Evolutionary conservation across 1,284 basidiomycete species (phyloP).

Genomic region (Tremellales sp.): DNA sequence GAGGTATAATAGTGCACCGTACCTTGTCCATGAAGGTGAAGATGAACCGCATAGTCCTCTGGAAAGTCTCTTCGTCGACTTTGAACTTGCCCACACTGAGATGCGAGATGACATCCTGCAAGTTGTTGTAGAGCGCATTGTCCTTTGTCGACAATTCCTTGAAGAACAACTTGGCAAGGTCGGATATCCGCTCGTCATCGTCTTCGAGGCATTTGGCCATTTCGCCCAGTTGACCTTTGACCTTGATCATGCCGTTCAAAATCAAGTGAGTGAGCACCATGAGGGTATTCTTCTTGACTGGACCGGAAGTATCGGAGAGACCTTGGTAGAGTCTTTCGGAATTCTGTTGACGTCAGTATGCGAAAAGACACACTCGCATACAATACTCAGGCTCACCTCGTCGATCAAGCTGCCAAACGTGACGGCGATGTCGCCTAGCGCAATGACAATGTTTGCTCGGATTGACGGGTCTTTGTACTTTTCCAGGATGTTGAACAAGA

Average conservation of each 20-base stretch:
- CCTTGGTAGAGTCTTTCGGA: conserved; percentile 93
- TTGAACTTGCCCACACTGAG: conserved; percentile 89
- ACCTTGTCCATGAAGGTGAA: conserved; percentile 97
- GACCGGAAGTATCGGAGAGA: conserved; percentile 74
- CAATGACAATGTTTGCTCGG: conserved; percentile 93
- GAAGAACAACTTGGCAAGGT: conserved; percentile 96
- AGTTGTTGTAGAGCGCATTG: conserved; percentile 97
- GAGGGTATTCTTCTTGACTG: conserved; percentile 97
- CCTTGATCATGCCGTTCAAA: conserved; percentile 98
- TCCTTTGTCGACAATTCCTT: conserved; percentile 91
- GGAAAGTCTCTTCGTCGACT: conserved; percentile 87
- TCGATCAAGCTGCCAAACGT: conserved; percentile 95
- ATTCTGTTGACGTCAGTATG: conserved; percentile 53
- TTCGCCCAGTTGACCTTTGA: conserved; percentile 97
- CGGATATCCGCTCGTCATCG: conserved; percentile 78
- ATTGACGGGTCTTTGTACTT: conserved; percentile 84
- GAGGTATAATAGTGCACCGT: conserved; percentile 19
- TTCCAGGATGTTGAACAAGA: conserved; percentile 91
- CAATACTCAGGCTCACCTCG: conserved; percentile 54
- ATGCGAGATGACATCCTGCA: conserved; percentile 95
- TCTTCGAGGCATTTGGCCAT: conserved; percentile 99
- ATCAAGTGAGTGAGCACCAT: conserved; percentile 99
- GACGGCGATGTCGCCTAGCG: conserved; percentile 92
- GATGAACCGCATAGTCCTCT: conserved; percentile 90
- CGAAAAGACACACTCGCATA: background rate